These are phyloP conservation scores for Glebionis coronaria DNA, from an alignment of 129 eudicot species.

Conservation along the genomic window DNA sequence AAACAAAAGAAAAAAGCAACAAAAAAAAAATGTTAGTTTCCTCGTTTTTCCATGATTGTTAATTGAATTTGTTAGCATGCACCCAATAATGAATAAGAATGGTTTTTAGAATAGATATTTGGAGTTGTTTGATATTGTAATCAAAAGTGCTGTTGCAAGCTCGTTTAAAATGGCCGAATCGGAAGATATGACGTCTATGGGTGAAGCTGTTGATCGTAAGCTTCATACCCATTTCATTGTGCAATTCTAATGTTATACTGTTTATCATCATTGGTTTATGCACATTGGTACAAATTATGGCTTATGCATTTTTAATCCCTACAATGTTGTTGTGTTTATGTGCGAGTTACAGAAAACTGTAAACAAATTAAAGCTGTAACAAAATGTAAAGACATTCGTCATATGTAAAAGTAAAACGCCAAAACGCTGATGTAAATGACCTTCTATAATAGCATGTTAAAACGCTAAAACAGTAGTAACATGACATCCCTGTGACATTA, in stretches of 20 bases:
- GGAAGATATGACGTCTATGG: slow-evolving; percentile 29
- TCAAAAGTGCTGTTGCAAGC: slow-evolving; percentile 7
- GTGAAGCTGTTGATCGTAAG: slow-evolving; percentile 65
- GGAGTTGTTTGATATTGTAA: slow-evolving; percentile 13
- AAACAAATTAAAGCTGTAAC: too few relatives aligned
- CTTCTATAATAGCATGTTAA: too few relatives aligned
- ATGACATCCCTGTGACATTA: too few relatives aligned
- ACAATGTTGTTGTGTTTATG: slow-evolving; percentile 22
- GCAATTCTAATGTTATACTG: background rate
- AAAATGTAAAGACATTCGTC: too few relatives aligned
- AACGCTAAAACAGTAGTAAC: too few relatives aligned
- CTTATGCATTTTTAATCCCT: background rate
- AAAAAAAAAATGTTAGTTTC: slow-evolving; percentile 3
- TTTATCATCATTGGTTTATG: slow-evolving; percentile 13
- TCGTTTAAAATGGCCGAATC: slow-evolving; percentile 32
- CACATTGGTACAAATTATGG: background rate
- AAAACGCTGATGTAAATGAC: too few relatives aligned
- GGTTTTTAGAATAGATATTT: slow-evolving; percentile 9
- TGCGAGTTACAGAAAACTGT: slow-evolving; percentile 9
- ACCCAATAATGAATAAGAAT: slow-evolving; percentile 13
- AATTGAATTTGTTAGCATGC: background rate
- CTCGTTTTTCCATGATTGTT: background rate
- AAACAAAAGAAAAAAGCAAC: background rate
- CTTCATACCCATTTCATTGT: slow-evolving; percentile 1
- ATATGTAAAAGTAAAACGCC: too few relatives aligned